These are phyloP conservation scores for Grosmannia clavigera DNA, from an alignment of 2,329 filamentous ascomycete genomes.

Conservation along the genomic window DNA sequence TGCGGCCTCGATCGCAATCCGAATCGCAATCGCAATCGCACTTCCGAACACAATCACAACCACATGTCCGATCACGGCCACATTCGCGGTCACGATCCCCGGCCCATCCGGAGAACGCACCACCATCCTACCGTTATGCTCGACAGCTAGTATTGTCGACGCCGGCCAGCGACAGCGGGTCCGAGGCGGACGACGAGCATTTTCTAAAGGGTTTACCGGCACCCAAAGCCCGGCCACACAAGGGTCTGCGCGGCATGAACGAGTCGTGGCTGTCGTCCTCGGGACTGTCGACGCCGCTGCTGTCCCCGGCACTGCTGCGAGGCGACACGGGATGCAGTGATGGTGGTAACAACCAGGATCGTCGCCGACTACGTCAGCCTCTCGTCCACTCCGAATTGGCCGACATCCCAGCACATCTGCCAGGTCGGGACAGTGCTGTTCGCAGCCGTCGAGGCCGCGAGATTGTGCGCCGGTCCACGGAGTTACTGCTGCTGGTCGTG, in stretches of 20 bases:
- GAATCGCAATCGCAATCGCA: neutral
- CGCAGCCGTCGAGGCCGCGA: conserved; percentile 34
- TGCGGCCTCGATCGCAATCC: neutral
- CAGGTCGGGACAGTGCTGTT: conserved; percentile 17
- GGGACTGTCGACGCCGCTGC: conserved; percentile 30
- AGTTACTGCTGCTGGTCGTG: conserved; percentile 37
- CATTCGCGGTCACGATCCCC: neutral
- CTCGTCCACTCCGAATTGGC: neutral
- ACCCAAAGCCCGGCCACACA: conserved; percentile 58
- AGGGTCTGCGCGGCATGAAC: conserved; percentile 57
- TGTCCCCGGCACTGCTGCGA: neutral
- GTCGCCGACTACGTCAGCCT: neutral
- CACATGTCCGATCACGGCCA: neutral
- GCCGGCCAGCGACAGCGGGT: conserved; percentile 75
- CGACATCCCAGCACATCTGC: neutral
- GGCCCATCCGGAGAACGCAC: neutral
- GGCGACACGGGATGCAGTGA: neutral
- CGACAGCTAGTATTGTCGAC: conserved; percentile 33
- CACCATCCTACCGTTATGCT: neutral
- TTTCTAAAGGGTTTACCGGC: conserved; percentile 77
- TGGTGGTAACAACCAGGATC: neutral
- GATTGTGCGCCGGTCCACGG: conserved; percentile 37
- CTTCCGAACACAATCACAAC: neutral
- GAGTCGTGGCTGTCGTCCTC: conserved; percentile 39
- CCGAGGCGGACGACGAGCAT: conserved; percentile 90